These are phyloP conservation scores for Mycena haematopus DNA, from an alignment of 768 basidiomycete genomes.

Conservation along the genomic window DNA sequence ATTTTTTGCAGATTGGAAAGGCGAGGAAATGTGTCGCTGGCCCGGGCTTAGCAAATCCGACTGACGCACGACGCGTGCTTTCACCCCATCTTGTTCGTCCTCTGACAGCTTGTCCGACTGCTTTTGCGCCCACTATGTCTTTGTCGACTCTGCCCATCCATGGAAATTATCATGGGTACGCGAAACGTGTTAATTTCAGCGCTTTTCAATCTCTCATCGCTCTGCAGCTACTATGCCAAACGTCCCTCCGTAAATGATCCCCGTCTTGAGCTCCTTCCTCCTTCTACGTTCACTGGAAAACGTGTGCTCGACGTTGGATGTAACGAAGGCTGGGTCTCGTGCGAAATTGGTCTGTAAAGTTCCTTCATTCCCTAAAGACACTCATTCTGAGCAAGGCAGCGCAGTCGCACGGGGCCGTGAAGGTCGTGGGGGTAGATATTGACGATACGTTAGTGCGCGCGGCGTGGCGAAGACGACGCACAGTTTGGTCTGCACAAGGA, in stretches of 20 bases:
- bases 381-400: slow-evolving; percentile 47
- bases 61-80: slow-evolving; percentile 8
- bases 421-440: slow-evolving; percentile 85
- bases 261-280: slow-evolving; percentile 67
- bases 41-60: no score
- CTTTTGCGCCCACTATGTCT: background rate
- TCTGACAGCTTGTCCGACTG: no score
- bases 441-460: slow-evolving; percentile 75
- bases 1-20: no score
- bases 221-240: slow-evolving; percentile 76
- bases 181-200: slow-evolving; percentile 16
- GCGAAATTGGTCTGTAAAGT: slow-evolving; percentile 71
- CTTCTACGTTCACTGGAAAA: slow-evolving; percentile 56
- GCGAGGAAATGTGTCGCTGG: no score
- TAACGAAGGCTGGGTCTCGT: slow-evolving; percentile 86
- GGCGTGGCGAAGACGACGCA: slow-evolving; percentile 76
- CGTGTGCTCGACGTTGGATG: slow-evolving; percentile 85
- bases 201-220: slow-evolving; percentile 13
- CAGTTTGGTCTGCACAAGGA: slow-evolving; percentile 73
- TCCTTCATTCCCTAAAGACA: background rate
- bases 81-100: slow-evolving; percentile 46
- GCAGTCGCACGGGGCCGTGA: slow-evolving; percentile 64
- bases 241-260: slow-evolving; percentile 66
- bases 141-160: slow-evolving; percentile 48
- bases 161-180: slow-evolving; percentile 79